phyloP scores from a whole-genome alignment of 495 filamentous ascomycete genomes.

The Aspergillus cristatus region DNA sequence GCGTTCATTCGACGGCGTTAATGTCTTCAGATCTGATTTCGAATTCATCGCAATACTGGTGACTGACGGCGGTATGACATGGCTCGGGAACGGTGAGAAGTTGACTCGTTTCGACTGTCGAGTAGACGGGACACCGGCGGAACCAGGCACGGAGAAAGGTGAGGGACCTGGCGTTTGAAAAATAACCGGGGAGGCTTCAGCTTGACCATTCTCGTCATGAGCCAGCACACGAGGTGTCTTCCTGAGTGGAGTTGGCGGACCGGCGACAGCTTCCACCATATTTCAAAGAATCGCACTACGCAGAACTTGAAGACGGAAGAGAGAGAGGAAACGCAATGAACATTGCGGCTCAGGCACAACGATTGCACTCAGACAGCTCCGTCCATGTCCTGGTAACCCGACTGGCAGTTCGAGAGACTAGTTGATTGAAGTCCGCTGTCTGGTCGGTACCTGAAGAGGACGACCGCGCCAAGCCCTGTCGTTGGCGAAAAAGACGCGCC shows the following conservation, averaged over 20 bases:
- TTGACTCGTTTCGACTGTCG: conserved; percentile 59
- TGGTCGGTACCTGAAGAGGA: no score
- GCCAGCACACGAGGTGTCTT: conserved; percentile 37
- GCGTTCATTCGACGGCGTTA: conserved; percentile 51
- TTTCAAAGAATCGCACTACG: conserved; percentile 17
- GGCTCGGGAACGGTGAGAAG: conserved; percentile 65
- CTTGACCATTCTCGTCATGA: conserved; percentile 17
- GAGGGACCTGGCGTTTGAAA: conserved; percentile 42
- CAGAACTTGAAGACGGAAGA: not conserved
- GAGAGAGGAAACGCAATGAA: conserved; percentile 12
- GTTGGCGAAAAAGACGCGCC: conserved; percentile 15
- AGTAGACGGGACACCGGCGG: conserved; percentile 25
- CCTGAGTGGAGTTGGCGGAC: conserved; percentile 54
- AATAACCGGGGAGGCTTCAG: conserved; percentile 21
- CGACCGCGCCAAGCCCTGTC: conserved; percentile 17
- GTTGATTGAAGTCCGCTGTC: no score
- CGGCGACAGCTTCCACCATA: conserved; percentile 48
- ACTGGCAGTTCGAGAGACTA: no score
- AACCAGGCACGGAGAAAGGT: conserved; percentile 32
- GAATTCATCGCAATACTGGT: conserved; percentile 33
- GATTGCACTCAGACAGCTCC: conserved; percentile 12
- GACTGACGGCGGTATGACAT: conserved; percentile 50
- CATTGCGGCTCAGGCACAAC: conserved; percentile 23
- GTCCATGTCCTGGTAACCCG: conserved; percentile 9
- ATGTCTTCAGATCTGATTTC: conserved; percentile 35